phyloP scores from a whole-genome alignment of 495 filamentous ascomycete species.

The Bacidia rubella region DNA sequence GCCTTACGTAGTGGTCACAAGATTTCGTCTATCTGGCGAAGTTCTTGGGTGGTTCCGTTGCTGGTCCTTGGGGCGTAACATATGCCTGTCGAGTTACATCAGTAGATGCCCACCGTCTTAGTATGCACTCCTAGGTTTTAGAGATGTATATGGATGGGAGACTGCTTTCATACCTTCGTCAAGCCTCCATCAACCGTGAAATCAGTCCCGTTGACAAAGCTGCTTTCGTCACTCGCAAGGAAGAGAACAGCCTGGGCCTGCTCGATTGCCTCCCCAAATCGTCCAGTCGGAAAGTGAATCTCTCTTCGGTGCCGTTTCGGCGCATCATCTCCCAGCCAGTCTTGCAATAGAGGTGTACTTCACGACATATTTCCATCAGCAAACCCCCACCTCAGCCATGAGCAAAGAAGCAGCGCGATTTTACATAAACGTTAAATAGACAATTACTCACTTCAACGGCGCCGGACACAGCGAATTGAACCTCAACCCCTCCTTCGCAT shows the following conservation, averaged over 20 bases:
- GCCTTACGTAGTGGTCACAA: too few relatives aligned
- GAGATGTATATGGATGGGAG: background rate
- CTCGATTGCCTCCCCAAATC: conserved; percentile 92
- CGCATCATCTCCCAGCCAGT: conserved; percentile 85
- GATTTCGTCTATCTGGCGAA: conserved; percentile 17
- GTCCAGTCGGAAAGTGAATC: conserved; percentile 87
- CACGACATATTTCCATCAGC: background rate
- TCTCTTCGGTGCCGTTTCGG: conserved; percentile 75
- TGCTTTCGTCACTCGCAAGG: conserved; percentile 84
- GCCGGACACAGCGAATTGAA: conserved; percentile 92
- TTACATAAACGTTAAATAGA: background rate
- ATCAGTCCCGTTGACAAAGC: conserved; percentile 85
- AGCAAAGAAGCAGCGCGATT: background rate
- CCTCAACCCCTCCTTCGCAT: conserved; percentile 69
- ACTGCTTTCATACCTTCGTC: conserved; percentile 47
- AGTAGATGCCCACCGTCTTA: background rate
- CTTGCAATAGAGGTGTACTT: conserved; percentile 69
- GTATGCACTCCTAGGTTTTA: background rate
- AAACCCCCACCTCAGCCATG: background rate
- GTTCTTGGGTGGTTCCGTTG: conserved; percentile 58
- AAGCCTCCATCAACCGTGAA: conserved; percentile 96
- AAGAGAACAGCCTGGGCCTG: conserved; percentile 91
- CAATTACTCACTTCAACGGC: conserved; percentile 60
- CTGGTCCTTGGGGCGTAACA: conserved; percentile 76
- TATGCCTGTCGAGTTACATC: conserved; percentile 47